Conservation (phyloP, 805 yeast genomes). For the Suhomyces faveliae region DNA sequence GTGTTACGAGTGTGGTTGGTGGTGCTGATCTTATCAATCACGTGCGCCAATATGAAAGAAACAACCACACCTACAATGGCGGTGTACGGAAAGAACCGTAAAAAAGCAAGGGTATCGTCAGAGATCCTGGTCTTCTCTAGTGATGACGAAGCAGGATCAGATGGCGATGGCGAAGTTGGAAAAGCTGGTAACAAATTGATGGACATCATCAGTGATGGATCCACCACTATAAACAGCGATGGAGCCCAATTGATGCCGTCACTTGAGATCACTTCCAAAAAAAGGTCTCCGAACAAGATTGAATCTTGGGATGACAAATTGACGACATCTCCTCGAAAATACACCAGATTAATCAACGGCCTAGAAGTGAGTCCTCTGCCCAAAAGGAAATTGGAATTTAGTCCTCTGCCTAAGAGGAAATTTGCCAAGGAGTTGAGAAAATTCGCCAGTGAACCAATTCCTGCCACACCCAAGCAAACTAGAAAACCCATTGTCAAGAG, state of each 20-base stretch:
- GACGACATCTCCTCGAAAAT: slow-evolving; percentile 19
- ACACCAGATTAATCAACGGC: neutral
- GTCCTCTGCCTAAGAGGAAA: neutral
- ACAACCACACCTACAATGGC: slow-evolving; percentile 8
- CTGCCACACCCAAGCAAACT: slow-evolving; percentile 2
- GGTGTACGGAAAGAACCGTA: slow-evolving; percentile 13
- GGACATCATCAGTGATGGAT: neutral
- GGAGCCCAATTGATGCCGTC: slow-evolving; percentile 7
- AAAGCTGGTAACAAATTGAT: neutral
- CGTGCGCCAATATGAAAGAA: slow-evolving; percentile 2
- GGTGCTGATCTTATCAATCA: neutral
- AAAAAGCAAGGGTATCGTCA: neutral
- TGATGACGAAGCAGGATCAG: slow-evolving; percentile 12
- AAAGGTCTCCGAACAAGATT: neutral
- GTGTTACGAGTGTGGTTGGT: neutral
- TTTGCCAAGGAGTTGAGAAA: neutral
- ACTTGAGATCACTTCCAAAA: neutral
- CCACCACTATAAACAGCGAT: neutral
- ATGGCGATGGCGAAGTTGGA: neutral
- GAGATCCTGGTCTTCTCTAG: slow-evolving; percentile 13
- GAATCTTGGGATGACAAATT: slow-evolving; percentile 3
- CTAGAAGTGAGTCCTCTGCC: neutral
- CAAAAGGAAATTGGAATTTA: neutral
- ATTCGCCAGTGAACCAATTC: neutral
- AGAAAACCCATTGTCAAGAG: neutral